phyloP scores from a whole-genome alignment of 2,329 filamentous ascomycete genomes.

The Botrytis cinerea region DNA sequence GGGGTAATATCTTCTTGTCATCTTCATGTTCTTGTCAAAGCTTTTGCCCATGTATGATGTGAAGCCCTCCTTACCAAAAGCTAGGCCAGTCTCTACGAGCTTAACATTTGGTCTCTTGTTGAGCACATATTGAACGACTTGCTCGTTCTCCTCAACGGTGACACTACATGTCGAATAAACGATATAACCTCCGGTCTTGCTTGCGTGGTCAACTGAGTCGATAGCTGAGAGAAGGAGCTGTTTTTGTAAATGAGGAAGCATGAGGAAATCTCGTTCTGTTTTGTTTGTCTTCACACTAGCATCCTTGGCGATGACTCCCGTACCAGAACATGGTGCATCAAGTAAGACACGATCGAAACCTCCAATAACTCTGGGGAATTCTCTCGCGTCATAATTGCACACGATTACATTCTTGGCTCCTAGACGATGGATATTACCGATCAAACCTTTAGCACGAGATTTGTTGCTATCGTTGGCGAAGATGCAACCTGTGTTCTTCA shows the following conservation, averaged over 20 bases:
- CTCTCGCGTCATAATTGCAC: conserved; percentile 90
- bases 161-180: conserved; percentile 98
- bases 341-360: conserved; percentile 94
- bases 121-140: conserved; percentile 90
- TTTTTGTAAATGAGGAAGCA: conserved; percentile 91
- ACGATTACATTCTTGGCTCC: conserved; percentile 93
- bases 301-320: conserved; percentile 97
- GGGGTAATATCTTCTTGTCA: conserved; percentile 85
- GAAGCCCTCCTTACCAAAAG: conserved; percentile 92
- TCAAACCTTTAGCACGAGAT: conserved; percentile 89
- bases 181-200: conserved; percentile 90
- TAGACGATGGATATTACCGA: conserved; percentile 95
- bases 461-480: conserved; percentile 98
- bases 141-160: conserved; percentile 90
- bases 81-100: conserved; percentile 86
- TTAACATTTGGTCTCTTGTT: conserved; percentile 90
- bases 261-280: conserved; percentile 91
- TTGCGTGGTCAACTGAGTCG: conserved; percentile 88
- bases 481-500: conserved; percentile 95
- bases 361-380: conserved; percentile 92
- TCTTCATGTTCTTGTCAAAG: conserved; percentile 81
- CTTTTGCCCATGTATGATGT: conserved; percentile 86
- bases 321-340: conserved; percentile 94
- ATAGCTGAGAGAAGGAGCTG: conserved; percentile 91
- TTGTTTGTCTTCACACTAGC: conserved; percentile 98